phyloP scores from a whole-genome alignment of 129 eudicot genomes.

The Chrysanthemum makinoi region DNA sequence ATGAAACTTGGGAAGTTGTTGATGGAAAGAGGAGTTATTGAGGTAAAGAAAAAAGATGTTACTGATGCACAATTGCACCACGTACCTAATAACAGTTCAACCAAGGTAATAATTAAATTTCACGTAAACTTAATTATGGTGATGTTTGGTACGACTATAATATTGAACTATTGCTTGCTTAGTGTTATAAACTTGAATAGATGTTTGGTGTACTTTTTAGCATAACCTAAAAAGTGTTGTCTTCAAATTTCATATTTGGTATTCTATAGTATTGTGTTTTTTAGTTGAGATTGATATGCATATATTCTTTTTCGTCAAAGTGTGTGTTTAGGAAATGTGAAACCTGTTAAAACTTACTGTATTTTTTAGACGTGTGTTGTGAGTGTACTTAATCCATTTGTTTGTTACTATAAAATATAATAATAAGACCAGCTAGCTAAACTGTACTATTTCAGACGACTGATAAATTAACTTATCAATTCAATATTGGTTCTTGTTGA shows the following conservation, averaged over 20 bases:
- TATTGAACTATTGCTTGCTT: background rate
- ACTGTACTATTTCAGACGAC: too few species aligned
- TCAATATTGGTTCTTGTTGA: background rate
- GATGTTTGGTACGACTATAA: background rate
- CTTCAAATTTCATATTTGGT: too few species aligned
- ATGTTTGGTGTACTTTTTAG: too few species aligned
- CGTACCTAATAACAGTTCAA: slow-evolving; percentile 7
- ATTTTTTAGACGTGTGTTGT: background rate
- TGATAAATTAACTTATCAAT: slow-evolving; percentile 4
- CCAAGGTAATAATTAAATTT: slow-evolving; percentile 34
- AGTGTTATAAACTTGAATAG: background rate
- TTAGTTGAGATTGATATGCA: too few species aligned
- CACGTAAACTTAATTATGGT: too few species aligned
- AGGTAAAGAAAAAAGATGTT: slow-evolving; percentile 25
- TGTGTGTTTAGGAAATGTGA: too few species aligned
- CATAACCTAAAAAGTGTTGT: too few species aligned
- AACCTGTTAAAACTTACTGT: too few species aligned
- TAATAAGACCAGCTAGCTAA: too few species aligned
- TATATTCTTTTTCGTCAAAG: too few species aligned
- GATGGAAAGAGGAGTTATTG: slow-evolving; percentile 53
- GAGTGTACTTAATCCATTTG: background rate
- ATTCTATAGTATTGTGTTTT: too few species aligned
- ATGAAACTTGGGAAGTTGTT: slow-evolving; percentile 63
- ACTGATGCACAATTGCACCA: slow-evolving; percentile 10
- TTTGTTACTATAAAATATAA: background rate